Percentiles rank a stretch among this genome's conserved stretches.
Evolutionary conservation across 2,329 filamentous ascomycete species (phyloP).

Genomic region (Epichloe gansuensis): DNA sequence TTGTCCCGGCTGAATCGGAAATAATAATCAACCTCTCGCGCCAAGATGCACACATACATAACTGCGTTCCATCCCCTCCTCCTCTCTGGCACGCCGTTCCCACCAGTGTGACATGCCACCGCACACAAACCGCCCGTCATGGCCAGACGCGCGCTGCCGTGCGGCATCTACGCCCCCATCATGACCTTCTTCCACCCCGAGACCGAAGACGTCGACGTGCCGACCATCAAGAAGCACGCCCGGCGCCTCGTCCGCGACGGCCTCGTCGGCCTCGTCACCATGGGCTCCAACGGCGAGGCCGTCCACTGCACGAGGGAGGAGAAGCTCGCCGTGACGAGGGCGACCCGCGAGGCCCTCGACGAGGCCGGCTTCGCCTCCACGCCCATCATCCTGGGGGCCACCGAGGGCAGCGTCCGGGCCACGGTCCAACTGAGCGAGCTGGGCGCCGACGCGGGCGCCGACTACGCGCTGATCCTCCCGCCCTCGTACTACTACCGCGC

Average conservation of each 20-base stretch:
- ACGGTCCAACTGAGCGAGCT: conserved; percentile 65
- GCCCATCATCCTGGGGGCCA: conserved; percentile 74
- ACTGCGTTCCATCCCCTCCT: no score
- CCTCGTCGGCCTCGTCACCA: conserved; percentile 69
- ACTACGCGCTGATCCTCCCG: conserved; percentile 69
- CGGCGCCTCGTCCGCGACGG: conserved; percentile 66
- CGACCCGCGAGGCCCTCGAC: conserved; percentile 72
- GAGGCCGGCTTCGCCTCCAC: conserved; percentile 63
- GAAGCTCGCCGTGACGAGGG: conserved; percentile 60
- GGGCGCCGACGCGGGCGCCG: conserved; percentile 56
- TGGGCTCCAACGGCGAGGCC: conserved; percentile 87
- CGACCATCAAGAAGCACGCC: conserved; percentile 68
- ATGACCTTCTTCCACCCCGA: conserved; percentile 83
- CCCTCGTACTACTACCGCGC: conserved; percentile 67
- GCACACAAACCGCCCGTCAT: neutral
- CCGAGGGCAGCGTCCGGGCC: conserved; percentile 68
- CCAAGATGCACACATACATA: no score
- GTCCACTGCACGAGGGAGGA: conserved; percentile 72
- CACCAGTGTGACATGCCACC: no score
- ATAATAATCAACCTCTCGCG: no score
- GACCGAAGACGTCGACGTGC: conserved; percentile 75
- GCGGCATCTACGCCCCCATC: conserved; percentile 77
- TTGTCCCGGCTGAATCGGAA: no score
- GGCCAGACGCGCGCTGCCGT: conserved; percentile 39
- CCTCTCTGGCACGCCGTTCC: no score